Conservation (phyloP, 2,329 filamentous ascomycete species). For the Fusarium subtropicale region DNA sequence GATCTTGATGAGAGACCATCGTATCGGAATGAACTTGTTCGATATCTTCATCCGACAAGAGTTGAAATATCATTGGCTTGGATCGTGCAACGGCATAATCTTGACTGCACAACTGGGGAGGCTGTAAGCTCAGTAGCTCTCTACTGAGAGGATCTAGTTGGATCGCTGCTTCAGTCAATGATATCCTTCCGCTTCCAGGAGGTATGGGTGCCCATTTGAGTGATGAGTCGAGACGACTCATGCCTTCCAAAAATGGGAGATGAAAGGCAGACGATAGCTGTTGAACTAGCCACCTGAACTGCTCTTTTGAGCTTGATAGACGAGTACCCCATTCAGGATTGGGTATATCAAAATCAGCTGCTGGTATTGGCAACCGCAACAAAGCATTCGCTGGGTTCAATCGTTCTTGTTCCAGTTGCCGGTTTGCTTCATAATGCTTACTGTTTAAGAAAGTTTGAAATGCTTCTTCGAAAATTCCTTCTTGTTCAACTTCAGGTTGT, state of each 20-base stretch:
- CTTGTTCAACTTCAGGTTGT: not conserved
- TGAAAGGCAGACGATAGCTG: constrained; percentile 1
- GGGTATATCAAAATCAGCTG: constrained; percentile 45
- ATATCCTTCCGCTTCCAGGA: constrained; percentile 1
- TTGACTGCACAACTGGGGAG: constrained; percentile 28
- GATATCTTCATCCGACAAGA: constrained; percentile 41
- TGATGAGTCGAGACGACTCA: constrained; percentile 25
- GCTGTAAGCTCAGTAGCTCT: constrained; percentile 29
- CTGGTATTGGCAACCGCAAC: constrained; percentile 47
- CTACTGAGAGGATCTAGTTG: constrained; percentile 6
- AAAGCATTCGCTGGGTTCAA: constrained; percentile 43
- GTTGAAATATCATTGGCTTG: constrained; percentile 23
- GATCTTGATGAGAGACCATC: not conserved
- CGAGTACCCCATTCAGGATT: constrained; percentile 41
- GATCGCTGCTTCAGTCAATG: constrained; percentile 29
- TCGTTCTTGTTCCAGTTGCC: constrained; percentile 47
- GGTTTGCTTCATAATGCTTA: constrained; percentile 16
- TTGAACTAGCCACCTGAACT: constrained; percentile 45
- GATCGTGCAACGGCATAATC: constrained; percentile 20
- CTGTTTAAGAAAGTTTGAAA: constrained; percentile 41
- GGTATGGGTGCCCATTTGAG: constrained; percentile 46
- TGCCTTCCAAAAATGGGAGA: not conserved
- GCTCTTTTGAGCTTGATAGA: constrained; percentile 35
- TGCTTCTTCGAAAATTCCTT: constrained; percentile 42
- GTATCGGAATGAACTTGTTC: constrained; percentile 4